A percentile compares a stretch with the other conserved stretches of the same genome.
Evolutionary conservation across 208 protist species (phyloP).

Genomic region (Leishmania martiniquensis): DNA sequence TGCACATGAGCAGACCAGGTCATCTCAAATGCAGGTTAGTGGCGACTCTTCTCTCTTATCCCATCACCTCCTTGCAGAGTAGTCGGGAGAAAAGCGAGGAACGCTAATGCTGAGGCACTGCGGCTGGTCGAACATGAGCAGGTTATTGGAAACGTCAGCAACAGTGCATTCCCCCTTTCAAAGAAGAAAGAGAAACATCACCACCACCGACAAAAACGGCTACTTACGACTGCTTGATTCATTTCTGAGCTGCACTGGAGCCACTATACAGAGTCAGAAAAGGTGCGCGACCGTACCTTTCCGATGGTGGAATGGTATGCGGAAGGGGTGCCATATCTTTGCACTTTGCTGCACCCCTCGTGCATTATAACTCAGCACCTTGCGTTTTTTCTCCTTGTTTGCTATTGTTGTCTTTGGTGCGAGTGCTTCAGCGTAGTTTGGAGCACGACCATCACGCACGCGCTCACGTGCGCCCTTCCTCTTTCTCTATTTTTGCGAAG

Average conservation of each 20-base stretch:
- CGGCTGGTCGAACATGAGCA: too few relatives aligned
- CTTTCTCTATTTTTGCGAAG: conserved; percentile 14
- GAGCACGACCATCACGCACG: neutral
- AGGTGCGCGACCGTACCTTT: neutral
- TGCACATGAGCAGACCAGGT: neutral
- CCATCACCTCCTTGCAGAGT: neutral
- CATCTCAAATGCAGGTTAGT: neutral
- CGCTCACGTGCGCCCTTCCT: neutral
- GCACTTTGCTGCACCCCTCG: neutral
- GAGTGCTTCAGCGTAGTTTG: neutral
- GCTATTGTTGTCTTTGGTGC: neutral
- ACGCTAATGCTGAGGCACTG: neutral
- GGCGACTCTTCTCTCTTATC: neutral
- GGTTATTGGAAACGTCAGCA: neutral
- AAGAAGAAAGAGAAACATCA: neutral
- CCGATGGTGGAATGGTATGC: neutral
- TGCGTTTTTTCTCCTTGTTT: neutral
- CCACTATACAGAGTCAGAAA: neutral
- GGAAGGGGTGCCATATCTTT: neutral
- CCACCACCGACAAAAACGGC: too few relatives aligned
- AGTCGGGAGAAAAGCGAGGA: neutral
- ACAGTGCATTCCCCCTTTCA: neutral
- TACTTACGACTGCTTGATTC: neutral
- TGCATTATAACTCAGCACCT: neutral
- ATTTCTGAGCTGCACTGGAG: neutral